Base-by-base conservation (phyloP, 2,329 filamentous ascomycete species). In the Calonectria pauciramosa region DNA sequence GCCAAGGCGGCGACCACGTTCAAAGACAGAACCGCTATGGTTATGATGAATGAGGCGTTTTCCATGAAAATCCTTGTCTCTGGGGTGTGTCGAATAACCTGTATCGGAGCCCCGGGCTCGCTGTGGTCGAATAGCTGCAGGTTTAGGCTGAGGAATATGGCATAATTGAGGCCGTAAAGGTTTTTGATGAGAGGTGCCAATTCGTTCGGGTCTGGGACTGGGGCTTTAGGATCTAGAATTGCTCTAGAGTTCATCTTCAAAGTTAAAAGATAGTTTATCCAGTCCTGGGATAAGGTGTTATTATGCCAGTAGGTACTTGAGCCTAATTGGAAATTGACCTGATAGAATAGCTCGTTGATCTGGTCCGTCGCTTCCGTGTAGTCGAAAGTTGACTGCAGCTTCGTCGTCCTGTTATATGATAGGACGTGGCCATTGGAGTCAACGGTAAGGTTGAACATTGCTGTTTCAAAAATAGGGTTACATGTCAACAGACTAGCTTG, bases 41-140 rank as follows among this genome's bases (percentile, higher is more conserved):
- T 84, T 0, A 91, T 85, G 4, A 83, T 77, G 59, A 91, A 89
- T 26, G 90, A 88, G 0, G 85, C 72, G 0, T 76, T 76, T 0
- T 88, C 88, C 38, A 92, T 80, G 60, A 92, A 90, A 0, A 92
- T 85, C 0, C 88, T 84, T 0, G 82, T 85, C 26, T 89, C 84
- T 0, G 72, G 70, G 0, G 75, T 78, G 0, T 80, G 68, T 0
- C 76, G 65, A 2, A 70, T 72, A 0, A 81, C 30, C 85, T 0
- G 74, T 6, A 0, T 83, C 34, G 0, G 59, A 2, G 0, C n/a
- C 0, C 71, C 20, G 0, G 26, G 23, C 0, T 75, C 10, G 0
- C 68, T 49, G 0, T 75, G 66, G 0, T 84, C 77, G 18, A 91
- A 85, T 0, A 91, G 23, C 0, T 86, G 74, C 0, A 81, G 77